Evolutionary conservation across 257 asterid genomes (phyloP).

Genomic region (Echites panduratus): DNA sequence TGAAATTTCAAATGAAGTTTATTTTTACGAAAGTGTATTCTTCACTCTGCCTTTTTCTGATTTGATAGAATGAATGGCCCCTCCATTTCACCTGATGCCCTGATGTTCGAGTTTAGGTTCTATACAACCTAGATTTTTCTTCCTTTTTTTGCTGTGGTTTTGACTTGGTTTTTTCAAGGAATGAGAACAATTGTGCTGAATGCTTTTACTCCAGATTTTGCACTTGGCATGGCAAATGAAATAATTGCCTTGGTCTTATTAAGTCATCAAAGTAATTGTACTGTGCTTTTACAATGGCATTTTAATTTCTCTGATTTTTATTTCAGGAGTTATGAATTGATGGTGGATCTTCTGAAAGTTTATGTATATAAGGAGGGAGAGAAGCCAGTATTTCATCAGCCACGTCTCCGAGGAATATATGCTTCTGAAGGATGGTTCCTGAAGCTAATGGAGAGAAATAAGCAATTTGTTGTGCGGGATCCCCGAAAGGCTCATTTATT

Average conservation of each 20-base stretch:
- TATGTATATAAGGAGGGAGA: conserved; percentile 56
- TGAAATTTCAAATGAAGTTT: background rate
- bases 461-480: conserved; percentile 37
- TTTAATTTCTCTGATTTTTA: conserved; percentile 14
- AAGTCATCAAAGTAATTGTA: background rate
- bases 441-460: conserved; percentile 52
- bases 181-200: background rate
- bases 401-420: conserved; percentile 45
- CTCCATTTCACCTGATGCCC: background rate
- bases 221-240: background rate
- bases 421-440: conserved; percentile 78
- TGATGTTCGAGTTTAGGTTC: background rate
- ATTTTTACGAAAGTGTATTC: background rate
- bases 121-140: background rate
- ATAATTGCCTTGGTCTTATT: background rate
- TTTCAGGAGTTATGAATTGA: conserved; percentile 58
- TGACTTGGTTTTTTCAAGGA: background rate
- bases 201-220: background rate
- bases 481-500: conserved; percentile 55
- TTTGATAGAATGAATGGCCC: background rate
- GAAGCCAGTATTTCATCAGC: conserved; percentile 53
- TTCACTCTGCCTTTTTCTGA: background rate
- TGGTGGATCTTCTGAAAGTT: conserved; percentile 47
- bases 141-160: background rate
- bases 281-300: background rate